A percentile compares a stretch with the other conserved stretches of the same genome.
Evolutionary conservation across 73 alveolate genomes (phyloP).

Genomic region (Urostyla sp.): DNA sequence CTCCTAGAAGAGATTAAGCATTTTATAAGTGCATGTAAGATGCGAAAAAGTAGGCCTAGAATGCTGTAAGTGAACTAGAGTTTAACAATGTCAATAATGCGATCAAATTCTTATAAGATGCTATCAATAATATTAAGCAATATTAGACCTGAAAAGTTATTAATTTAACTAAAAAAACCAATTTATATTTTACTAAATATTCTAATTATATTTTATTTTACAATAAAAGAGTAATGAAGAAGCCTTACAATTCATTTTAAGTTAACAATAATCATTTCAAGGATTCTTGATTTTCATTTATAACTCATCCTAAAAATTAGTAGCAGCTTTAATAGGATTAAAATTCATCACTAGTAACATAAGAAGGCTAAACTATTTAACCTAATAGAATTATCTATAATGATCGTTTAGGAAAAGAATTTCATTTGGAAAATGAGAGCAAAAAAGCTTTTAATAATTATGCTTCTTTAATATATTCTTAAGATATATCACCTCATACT

Average conservation of each 20-base stretch:
- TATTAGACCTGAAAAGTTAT: background rate
- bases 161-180: background rate
- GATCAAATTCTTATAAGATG: slow-evolving; percentile 34
- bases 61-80: slow-evolving; percentile 48
- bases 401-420: no score
- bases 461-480: background rate
- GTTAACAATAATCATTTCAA: background rate
- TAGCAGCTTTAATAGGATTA: no score
- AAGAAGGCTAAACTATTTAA: no score
- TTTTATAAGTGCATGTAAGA: slow-evolving; percentile 9
- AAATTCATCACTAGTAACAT: no score
- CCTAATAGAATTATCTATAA: no score
- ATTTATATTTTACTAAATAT: background rate
- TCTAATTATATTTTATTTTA: background rate
- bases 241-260: no score
- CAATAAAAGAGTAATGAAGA: no score
- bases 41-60: slow-evolving; percentile 34
- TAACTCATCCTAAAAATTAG: no score
- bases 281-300: background rate
- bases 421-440: no score
- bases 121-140: background rate
- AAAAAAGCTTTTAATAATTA: background rate
- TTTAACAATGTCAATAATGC: slow-evolving; percentile 35
- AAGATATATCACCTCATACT: background rate
- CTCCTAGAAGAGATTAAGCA: slow-evolving; percentile 18